A percentile compares a stretch with the other conserved stretches of the same genome.
Conservation (phyloP, 2,329 filamentous ascomycete species). For the Aspergillus tamarii region DNA sequence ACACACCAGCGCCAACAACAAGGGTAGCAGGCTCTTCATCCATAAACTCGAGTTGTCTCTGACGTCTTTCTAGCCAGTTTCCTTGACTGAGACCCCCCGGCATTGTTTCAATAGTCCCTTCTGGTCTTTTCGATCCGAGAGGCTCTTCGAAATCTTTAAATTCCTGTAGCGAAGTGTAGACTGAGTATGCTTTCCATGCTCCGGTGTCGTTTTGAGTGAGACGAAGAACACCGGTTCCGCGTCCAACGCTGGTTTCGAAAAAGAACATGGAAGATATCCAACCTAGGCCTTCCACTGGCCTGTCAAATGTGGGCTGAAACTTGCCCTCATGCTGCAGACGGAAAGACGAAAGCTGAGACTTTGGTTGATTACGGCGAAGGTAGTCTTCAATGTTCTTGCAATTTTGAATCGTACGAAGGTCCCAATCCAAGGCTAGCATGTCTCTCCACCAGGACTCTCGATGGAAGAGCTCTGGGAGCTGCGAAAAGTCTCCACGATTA, state of each 20-base stretch:
- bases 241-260: conserved; percentile 41
- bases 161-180: conserved; percentile 44
- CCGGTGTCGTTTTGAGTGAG: conserved; percentile 34
- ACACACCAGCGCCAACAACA: conserved; percentile 45
- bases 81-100: conserved; percentile 34
- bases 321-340: conserved; percentile 37
- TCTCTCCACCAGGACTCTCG: conserved; percentile 47
- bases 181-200: conserved; percentile 42
- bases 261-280: conserved; percentile 46
- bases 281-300: conserved; percentile 32
- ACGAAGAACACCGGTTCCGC: conserved; percentile 41
- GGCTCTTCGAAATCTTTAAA: conserved; percentile 40
- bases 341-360: conserved; percentile 32
- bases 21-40: conserved; percentile 44
- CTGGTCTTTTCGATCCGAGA: conserved; percentile 33
- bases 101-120: conserved; percentile 40
- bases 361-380: conserved; percentile 30
- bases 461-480: conserved; percentile 35
- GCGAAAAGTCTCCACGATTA: conserved; percentile 17
- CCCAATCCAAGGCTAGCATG: conserved; percentile 45
- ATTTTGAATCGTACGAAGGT: conserved; percentile 40
- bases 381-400: conserved; percentile 36
- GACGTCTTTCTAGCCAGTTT: conserved; percentile 42
- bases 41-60: conserved; percentile 36
- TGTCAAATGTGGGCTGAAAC: conserved; percentile 33